Evolutionary conservation across 345 rosid genomes (phyloP), one percentile per base, ranked within the genome.

Genomic region (Bruguiera sexangula): DNA sequence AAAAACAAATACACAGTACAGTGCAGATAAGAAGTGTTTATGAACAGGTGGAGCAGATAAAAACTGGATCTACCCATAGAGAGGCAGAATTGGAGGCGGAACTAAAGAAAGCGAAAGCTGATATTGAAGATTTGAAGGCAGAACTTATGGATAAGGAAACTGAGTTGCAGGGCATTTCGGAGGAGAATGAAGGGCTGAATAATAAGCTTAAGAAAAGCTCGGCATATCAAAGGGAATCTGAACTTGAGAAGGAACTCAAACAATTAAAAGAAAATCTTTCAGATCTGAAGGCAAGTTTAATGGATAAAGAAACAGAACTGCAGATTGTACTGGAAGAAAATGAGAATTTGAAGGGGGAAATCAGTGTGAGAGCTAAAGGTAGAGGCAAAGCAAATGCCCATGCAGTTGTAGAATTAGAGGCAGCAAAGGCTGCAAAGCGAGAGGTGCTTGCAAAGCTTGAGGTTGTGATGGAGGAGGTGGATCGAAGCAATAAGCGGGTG

Each of bases 61-160:
- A 80, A 69, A 72, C 76, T 22, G 78, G 51, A 68, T 73, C 83
- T 24, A 69, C 71, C 39, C 13, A 39, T 37, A 86, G 81, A 71
- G 92, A 89, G 83, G 85, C 89, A 5, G 90, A 83, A 57, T 62
- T 89, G 46, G 94, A 76, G 43, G 87, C 83, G 16, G 89, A 89
- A 62, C 62, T 89, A 61, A 83, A 82, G 79, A 78, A 50, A 58
- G 78, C 78, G 8, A 89, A 80, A 65, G 72, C 80, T 9, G 79
- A 75, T 63, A 78, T 90, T 62, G 89, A 90, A 24, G 89, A 88
- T 70, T 77, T 95, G 78, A 92, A 86, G 74, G 93, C 88, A 5
- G 85, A 80, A 62, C 78, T 95, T 67, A 87, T 95, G 93, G 96
- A 90, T 48, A 95, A 92, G 79, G 99, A 95, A 81, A 82, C 90